Conservation (phyloP, 257 asterid species). For the Leonotis leonurus region DNA sequence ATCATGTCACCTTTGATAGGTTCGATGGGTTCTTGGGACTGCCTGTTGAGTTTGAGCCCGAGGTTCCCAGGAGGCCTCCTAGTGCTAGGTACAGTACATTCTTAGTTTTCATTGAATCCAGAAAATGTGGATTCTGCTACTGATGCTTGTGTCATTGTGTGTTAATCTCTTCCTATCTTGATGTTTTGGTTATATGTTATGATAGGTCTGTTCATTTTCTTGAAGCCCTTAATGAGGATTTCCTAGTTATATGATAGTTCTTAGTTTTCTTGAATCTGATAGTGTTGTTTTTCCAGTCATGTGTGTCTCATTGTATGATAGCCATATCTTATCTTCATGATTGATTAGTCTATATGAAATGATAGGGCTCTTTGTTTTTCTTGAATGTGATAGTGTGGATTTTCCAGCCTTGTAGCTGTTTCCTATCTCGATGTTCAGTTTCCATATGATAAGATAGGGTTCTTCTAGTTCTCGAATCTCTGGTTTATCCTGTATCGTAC, state of each 20-base stretch:
- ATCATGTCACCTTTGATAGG: conserved; percentile 95
- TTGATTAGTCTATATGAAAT: not conserved
- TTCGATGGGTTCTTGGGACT: conserved; percentile 95
- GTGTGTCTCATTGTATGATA: no score
- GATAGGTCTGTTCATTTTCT: not conserved
- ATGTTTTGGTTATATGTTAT: not conserved
- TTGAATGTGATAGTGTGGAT: not conserved
- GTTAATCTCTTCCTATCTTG: not conserved
- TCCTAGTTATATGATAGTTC: not conserved
- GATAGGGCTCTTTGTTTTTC: not conserved
- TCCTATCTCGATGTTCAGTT: conserved; percentile 2
- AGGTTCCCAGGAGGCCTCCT: conserved; percentile 85
- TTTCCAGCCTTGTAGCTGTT: not conserved
- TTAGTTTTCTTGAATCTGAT: no score
- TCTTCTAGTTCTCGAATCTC: conserved; percentile 5
- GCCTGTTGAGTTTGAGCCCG: conserved; percentile 98
- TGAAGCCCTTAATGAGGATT: no score
- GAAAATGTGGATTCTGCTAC: not conserved
- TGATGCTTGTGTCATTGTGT: not conserved
- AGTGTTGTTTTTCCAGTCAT: no score
- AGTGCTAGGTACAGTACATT: conserved; percentile 89
- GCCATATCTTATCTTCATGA: not conserved
- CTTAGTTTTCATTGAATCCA: not conserved
- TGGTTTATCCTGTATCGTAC: not conserved
- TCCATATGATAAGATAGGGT: not conserved